phyloP scores from a whole-genome alignment of 164 flowering plant genomes.

The Amborella trichopoda region DNA sequence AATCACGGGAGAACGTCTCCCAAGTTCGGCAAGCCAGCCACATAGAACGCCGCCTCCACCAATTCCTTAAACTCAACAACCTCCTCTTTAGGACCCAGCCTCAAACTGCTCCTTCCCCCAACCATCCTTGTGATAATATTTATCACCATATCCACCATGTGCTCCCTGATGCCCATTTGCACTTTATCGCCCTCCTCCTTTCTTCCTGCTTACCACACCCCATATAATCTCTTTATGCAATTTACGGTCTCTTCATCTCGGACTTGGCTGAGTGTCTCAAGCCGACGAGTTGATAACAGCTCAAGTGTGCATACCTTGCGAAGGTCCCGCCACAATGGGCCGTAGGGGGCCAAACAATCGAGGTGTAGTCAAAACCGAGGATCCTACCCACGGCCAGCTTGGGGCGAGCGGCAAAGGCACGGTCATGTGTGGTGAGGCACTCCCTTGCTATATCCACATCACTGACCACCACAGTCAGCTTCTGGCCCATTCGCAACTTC shows the following conservation, averaged over 20 bases:
- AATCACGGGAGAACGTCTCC: too few relatives aligned
- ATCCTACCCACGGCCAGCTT: not conserved
- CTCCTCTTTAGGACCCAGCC: too few relatives aligned
- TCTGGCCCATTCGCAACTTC: not conserved
- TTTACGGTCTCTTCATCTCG: not conserved
- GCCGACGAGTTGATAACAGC: constrained; percentile 1
- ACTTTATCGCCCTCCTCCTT: too few relatives aligned
- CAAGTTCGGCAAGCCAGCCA: too few relatives aligned
- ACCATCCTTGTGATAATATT: too few relatives aligned
- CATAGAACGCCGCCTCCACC: too few relatives aligned
- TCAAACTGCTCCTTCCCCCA: too few relatives aligned
- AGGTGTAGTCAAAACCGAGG: not conserved
- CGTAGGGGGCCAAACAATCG: constrained; percentile 3
- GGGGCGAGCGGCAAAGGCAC: constrained; percentile 3
- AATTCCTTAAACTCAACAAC: too few relatives aligned
- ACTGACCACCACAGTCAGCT: constrained; percentile 1
- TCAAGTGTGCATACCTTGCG: constrained; percentile 3
- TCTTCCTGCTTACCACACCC: too few relatives aligned
- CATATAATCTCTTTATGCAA: too few relatives aligned
- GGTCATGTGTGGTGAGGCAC: constrained; percentile 5
- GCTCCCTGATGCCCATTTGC: too few relatives aligned
- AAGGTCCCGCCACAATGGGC: constrained; percentile 3
- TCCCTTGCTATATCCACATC: constrained; percentile 1
- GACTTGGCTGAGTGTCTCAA: not conserved
- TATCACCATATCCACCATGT: too few relatives aligned